phyloP scores from a whole-genome alignment of 2,329 filamentous ascomycete genomes.

The Aureobasidium uvarum region DNA sequence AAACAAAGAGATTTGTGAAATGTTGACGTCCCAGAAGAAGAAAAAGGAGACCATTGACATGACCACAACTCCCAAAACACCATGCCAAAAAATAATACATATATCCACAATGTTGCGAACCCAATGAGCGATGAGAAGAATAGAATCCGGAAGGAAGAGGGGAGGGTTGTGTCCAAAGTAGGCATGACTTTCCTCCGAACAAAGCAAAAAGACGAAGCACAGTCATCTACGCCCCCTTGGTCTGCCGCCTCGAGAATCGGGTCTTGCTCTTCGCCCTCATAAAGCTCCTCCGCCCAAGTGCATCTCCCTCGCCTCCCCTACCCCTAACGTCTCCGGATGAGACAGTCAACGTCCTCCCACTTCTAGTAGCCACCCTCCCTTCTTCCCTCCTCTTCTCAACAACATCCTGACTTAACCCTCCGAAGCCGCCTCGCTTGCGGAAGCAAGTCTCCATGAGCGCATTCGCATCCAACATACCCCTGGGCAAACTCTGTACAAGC shows the following conservation, averaged over 20 bases:
- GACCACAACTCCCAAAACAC: not conserved
- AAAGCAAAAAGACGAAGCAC: not conserved
- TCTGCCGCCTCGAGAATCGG: constrained; percentile 20
- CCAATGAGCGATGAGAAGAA: not conserved
- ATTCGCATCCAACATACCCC: constrained; percentile 78
- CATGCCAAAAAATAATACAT: not conserved
- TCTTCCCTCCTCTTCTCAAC: constrained; percentile 75
- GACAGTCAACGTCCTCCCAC: constrained; percentile 15
- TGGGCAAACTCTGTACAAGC: constrained; percentile 82
- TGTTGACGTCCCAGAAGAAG: too few species aligned
- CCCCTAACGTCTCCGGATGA: not conserved
- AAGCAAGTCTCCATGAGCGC: constrained; percentile 79
- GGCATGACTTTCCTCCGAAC: not conserved
- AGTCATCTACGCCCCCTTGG: constrained; percentile 6
- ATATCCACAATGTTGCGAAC: not conserved
- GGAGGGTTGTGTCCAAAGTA: not conserved
- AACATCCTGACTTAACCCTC: constrained; percentile 74
- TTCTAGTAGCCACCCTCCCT: constrained; percentile 43
- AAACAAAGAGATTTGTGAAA: too few species aligned
- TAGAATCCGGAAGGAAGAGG: not conserved
- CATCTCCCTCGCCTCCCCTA: not conserved
- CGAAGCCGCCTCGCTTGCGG: constrained; percentile 65
- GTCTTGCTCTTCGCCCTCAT: constrained; percentile 27
- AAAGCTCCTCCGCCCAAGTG: constrained; percentile 22
- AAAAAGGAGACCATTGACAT: too few species aligned